Percentiles rank a stretch among this genome's conserved stretches.
Conservation (phyloP, 1,284 basidiomycete species). For the Moniliophthora roreri region DNA sequence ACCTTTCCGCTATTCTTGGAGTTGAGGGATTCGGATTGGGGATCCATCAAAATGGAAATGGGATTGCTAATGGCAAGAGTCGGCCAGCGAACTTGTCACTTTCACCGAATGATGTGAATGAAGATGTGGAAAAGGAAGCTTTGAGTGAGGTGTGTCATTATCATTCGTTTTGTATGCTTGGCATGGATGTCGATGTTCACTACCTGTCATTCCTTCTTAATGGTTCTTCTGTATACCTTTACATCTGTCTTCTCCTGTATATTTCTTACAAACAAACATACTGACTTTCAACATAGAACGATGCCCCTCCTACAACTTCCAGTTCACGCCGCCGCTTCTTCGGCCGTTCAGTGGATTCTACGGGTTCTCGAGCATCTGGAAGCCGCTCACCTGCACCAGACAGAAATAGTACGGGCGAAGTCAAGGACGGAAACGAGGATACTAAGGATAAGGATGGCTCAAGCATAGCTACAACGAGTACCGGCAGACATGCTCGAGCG, state of each 20-base stretch:
- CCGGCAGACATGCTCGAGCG: slow-evolving; percentile 41
- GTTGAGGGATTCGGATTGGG: slow-evolving; percentile 21
- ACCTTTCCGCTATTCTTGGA: background rate
- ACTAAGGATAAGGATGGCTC: slow-evolving; percentile 22
- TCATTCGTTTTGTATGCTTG: background rate
- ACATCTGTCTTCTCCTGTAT: slow-evolving; percentile 17
- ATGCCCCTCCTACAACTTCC: slow-evolving; percentile 28
- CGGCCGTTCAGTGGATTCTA: slow-evolving; percentile 55
- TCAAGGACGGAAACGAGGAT: slow-evolving; percentile 29
- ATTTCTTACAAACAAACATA: too few species aligned
- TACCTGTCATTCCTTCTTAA: background rate
- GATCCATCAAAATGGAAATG: slow-evolving; percentile 21
- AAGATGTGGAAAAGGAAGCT: slow-evolving; percentile 61
- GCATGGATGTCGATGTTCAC: background rate
- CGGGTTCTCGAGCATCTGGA: slow-evolving; percentile 31
- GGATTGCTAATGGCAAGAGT: slow-evolving; percentile 24
- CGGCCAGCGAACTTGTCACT: slow-evolving; percentile 46
- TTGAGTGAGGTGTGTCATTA: slow-evolving; percentile 62
- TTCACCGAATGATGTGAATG: slow-evolving; percentile 61
- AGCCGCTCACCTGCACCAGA: slow-evolving; percentile 8
- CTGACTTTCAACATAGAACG: slow-evolving; percentile 39
- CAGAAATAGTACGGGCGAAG: slow-evolving; percentile 25
- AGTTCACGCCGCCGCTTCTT: slow-evolving; percentile 55
- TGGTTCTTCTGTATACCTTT: slow-evolving; percentile 1
- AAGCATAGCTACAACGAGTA: slow-evolving; percentile 21